A percentile compares a stretch with the other conserved stretches of the same genome.
These are phyloP conservation scores for Lolium multiflorum DNA, from an alignment of 176 grass and related monocot genomes.

Conservation along the genomic window DNA sequence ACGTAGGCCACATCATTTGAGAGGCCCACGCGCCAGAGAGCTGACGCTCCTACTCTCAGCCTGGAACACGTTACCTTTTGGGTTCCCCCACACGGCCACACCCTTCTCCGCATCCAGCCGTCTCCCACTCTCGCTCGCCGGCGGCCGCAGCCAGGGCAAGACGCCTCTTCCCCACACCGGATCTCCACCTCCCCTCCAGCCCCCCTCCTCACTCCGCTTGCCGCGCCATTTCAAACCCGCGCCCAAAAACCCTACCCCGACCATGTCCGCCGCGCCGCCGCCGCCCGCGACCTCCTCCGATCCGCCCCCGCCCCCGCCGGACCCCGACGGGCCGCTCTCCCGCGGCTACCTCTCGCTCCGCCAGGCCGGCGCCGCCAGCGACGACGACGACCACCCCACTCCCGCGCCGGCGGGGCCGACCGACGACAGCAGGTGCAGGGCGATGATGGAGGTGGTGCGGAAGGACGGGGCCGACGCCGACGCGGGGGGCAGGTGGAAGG, in stretches of 20 bases:
- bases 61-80: neutral
- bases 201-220: neutral
- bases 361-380: constrained; percentile 13
- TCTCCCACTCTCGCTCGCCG: constrained; percentile 52
- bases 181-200: constrained; percentile 41
- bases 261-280: constrained; percentile 22
- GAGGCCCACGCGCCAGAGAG: neutral
- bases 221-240: constrained; percentile 54
- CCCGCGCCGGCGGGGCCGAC: neutral
- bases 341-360: constrained; percentile 46
- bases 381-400: neutral
- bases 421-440: constrained; percentile 60
- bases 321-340: constrained; percentile 31
- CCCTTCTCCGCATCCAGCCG: constrained; percentile 18
- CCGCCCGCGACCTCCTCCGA: constrained; percentile 24
- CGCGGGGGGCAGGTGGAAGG: constrained; percentile 61
- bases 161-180: constrained; percentile 59
- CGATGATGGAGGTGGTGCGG: constrained; percentile 90
- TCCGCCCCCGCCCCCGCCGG: constrained; percentile 20
- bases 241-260: constrained; percentile 16
- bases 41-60: neutral
- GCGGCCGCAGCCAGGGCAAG: constrained; percentile 70
- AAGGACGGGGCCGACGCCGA: constrained; percentile 63
- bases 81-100: neutral
- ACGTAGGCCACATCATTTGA: rapidly evolving